phyloP scores from a whole-genome alignment of 1,284 basidiomycete species.

The Pascua guehoae region DNA sequence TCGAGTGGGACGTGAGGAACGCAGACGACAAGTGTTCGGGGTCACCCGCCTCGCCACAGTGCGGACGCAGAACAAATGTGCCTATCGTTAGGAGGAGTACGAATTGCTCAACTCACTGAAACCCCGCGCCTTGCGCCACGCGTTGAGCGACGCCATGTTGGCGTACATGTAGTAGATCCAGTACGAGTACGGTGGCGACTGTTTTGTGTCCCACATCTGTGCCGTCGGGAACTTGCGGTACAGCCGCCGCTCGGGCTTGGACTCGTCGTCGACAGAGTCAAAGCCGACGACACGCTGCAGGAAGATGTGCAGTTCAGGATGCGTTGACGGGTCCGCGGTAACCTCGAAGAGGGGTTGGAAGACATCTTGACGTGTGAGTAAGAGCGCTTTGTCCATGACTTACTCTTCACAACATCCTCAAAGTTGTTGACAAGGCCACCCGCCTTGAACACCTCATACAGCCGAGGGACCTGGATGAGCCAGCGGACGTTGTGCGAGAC shows the following conservation, averaged over 20 bases:
- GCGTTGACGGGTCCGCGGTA: slow-evolving; percentile 80
- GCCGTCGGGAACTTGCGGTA: slow-evolving; percentile 97
- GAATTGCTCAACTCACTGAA: slow-evolving; percentile 66
- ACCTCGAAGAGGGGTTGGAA: slow-evolving; percentile 95
- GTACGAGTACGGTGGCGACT: slow-evolving; percentile 92
- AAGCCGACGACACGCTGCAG: slow-evolving; percentile 94
- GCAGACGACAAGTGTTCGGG: slow-evolving; percentile 95
- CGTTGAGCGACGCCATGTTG: slow-evolving; percentile 91
- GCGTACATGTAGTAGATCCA: slow-evolving; percentile 99
- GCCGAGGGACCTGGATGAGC: slow-evolving; percentile 92
- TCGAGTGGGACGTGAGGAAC: slow-evolving; percentile 94
- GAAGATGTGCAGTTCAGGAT: slow-evolving; percentile 94
- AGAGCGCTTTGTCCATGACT: slow-evolving; percentile 40
- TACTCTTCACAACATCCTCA: slow-evolving; percentile 85
- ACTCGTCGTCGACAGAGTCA: slow-evolving; percentile 97
- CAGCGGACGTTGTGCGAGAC: slow-evolving; percentile 96
- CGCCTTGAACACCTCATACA: slow-evolving; percentile 95
- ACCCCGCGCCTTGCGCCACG: slow-evolving; percentile 79
- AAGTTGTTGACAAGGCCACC: slow-evolving; percentile 82
- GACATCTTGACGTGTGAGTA: slow-evolving; percentile 60
- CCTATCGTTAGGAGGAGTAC: slow-evolving; percentile 53
- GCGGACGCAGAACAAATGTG: slow-evolving; percentile 94
- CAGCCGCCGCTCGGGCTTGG: slow-evolving; percentile 84
- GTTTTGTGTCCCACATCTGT: slow-evolving; percentile 78
- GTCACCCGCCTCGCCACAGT: slow-evolving; percentile 97